Evolutionary conservation across 2,329 filamentous ascomycete species (phyloP), one percentile per base, ranked within the genome.

Genomic region (Fusarium proliferatum): DNA sequence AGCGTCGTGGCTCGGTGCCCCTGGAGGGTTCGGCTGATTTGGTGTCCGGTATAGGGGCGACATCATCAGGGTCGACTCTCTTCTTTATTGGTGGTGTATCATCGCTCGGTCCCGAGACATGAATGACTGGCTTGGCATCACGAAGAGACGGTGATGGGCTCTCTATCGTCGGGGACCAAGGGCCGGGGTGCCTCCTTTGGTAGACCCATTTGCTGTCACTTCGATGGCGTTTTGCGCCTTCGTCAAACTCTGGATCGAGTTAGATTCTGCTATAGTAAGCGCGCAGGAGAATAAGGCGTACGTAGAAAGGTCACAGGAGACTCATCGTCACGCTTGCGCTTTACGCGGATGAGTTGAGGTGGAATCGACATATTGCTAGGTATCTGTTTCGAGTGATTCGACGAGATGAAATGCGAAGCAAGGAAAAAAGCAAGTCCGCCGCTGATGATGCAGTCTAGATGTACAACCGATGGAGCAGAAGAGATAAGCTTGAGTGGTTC

Each of bases 281-380:
- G 52, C 43, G 42, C 58, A 52, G 56, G 52, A 41, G 57, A 58
- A 65, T 28, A 48, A 60, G 55, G 82, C 86, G 70, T 77, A 90
- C 88, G 85, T 52, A 90, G 84, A 74, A 88, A 89, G 60, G 88
- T 85, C 57, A 90, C 86, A 7, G 88, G 87, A 17, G 83, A 82
- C 65, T 88, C 85, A 21, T 86, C 87, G 57, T 85, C 86, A 45
- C 87, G 86, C 81, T 90, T 90, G 77, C 89, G 88, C 84, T 90
- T 90, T 73, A 91, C 86, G 64, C 87, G 86, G 80, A 91, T 90
- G 55, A 88, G 82, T 69, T 89, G 86, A 33, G 88, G 88, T 30
- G 88, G 89, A 8, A 89, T 82, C 55, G 88, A 88, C 88, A 90
- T 90, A 56, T 45, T 55, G 59, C 16, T 52, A 17, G 26, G 26